phyloP scores from a whole-genome alignment of 169 alveolate genomes.

The Perkinsus olseni region DNA sequence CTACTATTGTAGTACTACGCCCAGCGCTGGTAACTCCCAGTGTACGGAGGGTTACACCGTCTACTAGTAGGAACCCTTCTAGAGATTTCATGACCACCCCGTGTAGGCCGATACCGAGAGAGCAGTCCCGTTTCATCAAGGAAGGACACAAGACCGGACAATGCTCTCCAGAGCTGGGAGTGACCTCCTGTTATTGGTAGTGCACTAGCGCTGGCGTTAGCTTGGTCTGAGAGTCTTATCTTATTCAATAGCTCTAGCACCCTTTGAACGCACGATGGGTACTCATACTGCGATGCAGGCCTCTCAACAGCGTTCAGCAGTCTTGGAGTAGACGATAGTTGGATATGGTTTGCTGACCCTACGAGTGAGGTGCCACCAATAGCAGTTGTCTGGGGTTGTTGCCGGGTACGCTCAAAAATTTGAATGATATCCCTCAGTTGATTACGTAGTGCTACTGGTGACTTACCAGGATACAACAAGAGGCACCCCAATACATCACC shows the following conservation, averaged over 20 bases:
- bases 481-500: not conserved
- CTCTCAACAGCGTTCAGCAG: not conserved
- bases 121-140: not conserved
- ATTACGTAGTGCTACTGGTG: not conserved
- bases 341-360: too few relatives aligned
- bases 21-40: not conserved
- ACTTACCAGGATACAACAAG: not conserved
- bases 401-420: too few relatives aligned
- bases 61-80: not conserved
- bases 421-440: not conserved
- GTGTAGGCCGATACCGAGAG: not conserved
- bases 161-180: not conserved
- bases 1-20: not conserved
- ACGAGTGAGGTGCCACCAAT: too few relatives aligned
- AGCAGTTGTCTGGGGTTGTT: too few relatives aligned
- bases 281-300: not conserved
- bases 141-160: not conserved
- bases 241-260: not conserved
- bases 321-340: too few relatives aligned
- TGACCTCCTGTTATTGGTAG: not conserved
- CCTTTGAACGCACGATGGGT: not conserved
- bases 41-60: not conserved
- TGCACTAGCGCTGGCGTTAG: not conserved
- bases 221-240: not conserved
- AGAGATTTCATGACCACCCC: not conserved